These are phyloP conservation scores for Climacium dendroides DNA, from an alignment of 225 moss, liverwort and hornwort genomes.

Conservation along the genomic window DNA sequence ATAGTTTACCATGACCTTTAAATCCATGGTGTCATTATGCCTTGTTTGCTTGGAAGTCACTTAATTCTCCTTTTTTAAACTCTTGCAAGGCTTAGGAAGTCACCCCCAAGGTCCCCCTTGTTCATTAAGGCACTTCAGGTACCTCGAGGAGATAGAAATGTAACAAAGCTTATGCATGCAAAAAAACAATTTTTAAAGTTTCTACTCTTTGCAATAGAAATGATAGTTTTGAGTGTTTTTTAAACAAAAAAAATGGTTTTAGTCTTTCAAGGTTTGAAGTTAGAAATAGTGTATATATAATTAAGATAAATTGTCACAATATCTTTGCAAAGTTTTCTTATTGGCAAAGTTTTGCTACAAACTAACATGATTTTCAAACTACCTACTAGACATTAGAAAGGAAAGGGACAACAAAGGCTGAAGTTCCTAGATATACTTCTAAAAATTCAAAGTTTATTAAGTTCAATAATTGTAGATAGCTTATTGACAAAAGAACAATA, in stretches of 20 bases:
- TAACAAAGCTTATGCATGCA: no score
- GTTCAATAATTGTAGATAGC: not conserved
- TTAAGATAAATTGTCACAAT: not conserved
- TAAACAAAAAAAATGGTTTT: accelerated
- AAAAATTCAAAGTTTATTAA: not conserved
- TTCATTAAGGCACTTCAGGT: no score
- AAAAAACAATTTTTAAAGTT: not conserved
- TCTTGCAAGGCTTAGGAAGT: no score
- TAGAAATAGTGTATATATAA: no score
- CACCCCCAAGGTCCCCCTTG: no score
- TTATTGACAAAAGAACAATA: not conserved
- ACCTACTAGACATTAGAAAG: not conserved
- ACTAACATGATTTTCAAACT: not conserved
- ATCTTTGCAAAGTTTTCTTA: not conserved
- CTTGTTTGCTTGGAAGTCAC: no score
- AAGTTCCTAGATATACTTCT: not conserved
- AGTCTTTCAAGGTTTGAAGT: accelerated
- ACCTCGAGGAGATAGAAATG: no score
- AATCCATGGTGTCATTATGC: no score
- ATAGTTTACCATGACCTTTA: no score
- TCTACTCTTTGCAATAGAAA: not conserved
- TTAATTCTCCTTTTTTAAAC: no score
- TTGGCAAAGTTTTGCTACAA: not conserved
- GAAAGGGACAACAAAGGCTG: not conserved
- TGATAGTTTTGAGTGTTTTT: not conserved